A percentile compares a stretch with the other conserved stretches of the same genome.
Evolutionary conservation across 331 rosid genomes (phyloP).

Genomic region (Rosa hybrid): DNA sequence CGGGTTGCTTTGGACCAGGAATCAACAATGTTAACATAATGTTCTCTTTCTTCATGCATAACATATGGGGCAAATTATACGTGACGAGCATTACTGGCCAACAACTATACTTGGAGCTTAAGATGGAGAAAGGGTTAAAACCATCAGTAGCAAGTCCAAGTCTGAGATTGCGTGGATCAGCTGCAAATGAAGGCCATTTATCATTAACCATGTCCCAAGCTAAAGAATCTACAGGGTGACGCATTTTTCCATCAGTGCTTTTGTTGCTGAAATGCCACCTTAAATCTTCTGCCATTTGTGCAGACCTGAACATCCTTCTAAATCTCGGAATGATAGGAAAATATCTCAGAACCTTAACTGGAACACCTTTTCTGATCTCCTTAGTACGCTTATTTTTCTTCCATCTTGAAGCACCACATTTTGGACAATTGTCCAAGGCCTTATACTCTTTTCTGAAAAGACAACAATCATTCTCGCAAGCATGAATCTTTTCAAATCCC

Average conservation of each 20-base stretch:
- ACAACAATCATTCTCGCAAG: constrained; percentile 2
- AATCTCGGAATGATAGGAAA: background rate
- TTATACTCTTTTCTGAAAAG: background rate
- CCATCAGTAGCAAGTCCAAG: background rate
- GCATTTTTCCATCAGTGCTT: constrained; percentile 2
- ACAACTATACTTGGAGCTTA: constrained; percentile 4
- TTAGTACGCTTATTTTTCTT: background rate
- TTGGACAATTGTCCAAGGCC: background rate
- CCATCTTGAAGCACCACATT: constrained; percentile 6
- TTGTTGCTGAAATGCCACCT: background rate
- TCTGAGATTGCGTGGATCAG: background rate
- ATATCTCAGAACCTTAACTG: background rate
- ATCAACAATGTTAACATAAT: background rate
- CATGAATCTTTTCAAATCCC: background rate
- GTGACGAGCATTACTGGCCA: background rate
- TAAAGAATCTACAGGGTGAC: background rate
- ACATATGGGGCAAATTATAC: background rate
- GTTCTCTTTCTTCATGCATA: constrained; percentile 7
- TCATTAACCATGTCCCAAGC: background rate
- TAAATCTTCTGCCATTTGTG: background rate
- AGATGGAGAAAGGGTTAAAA: background rate
- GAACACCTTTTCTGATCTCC: background rate
- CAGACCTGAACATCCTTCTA: background rate
- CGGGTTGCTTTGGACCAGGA: background rate
- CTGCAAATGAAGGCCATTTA: background rate